These are phyloP conservation scores for Picea sitchensis DNA, from an alignment of 75 land plant genomes.

Conservation along the genomic window DNA sequence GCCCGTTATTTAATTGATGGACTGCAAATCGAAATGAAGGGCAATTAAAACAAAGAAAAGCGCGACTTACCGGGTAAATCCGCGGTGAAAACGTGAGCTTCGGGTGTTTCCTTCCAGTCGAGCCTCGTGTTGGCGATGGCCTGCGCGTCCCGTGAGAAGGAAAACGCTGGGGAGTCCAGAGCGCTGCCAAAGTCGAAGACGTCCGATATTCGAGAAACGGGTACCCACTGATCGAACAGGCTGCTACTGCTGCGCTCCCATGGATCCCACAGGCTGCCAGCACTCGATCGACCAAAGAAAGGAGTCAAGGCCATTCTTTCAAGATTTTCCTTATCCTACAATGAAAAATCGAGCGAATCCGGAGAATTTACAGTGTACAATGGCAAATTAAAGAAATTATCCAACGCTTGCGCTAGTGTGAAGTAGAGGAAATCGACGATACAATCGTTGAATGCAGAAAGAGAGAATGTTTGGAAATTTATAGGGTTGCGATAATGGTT, in stretches of 20 bases:
- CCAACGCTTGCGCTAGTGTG: no score
- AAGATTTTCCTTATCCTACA: no score
- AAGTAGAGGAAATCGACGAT: no score
- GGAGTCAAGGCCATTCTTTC: background rate
- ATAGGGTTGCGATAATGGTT: no score
- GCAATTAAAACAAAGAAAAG: background rate
- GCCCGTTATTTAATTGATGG: no score
- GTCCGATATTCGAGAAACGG: background rate
- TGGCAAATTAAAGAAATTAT: no score
- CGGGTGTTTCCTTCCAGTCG: conserved; percentile 30
- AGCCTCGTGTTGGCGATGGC: conserved; percentile 34
- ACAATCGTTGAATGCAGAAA: no score
- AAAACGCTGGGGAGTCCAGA: background rate
- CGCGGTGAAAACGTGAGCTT: conserved; percentile 33
- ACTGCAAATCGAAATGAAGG: background rate
- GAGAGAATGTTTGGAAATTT: no score
- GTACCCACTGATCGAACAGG: background rate
- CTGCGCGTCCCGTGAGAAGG: conserved; percentile 12
- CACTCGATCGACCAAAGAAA: background rate
- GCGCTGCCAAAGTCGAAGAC: background rate
- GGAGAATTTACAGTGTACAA: no score
- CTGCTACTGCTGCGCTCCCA: background rate
- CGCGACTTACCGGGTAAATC: conserved; percentile 36
- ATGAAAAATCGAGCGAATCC: no score
- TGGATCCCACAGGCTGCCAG: background rate